phyloP scores from a whole-genome alignment of 768 basidiomycete genomes.

The Macrolepiota albuminosa region DNA sequence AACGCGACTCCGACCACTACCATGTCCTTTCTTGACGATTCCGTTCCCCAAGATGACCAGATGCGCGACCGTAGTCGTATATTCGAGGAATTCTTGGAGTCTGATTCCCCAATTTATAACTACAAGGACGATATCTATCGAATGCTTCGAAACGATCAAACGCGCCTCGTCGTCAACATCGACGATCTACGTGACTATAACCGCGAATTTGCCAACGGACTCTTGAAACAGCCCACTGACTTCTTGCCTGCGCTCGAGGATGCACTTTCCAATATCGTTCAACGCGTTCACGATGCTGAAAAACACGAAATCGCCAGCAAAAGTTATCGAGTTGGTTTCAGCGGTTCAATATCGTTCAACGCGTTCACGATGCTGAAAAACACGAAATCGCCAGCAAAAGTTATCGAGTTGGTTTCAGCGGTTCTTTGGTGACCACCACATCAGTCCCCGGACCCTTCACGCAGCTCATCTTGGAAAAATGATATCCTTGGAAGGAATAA shows the following conservation, averaged over 20 bases:
- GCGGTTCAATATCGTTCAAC: constrained; percentile 82
- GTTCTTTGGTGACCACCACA: constrained; percentile 97
- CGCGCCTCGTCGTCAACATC: constrained; percentile 90
- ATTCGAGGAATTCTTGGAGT: constrained; percentile 80
- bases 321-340: constrained; percentile 83
- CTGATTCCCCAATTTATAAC: constrained; percentile 63
- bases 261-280: constrained; percentile 70
- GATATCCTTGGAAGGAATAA: constrained; percentile 97
- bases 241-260: constrained; percentile 88
- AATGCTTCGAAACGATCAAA: constrained; percentile 78
- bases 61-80: constrained; percentile 71
- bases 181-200: constrained; percentile 94
- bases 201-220: constrained; percentile 81
- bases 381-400: constrained; percentile 76
- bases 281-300: constrained; percentile 67
- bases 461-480: constrained; percentile 90
- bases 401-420: constrained; percentile 88
- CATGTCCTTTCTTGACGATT: constrained; percentile 51
- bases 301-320: constrained; percentile 82
- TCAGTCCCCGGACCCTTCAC: constrained; percentile 88
- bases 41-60: constrained; percentile 62
- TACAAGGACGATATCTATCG: constrained; percentile 82
- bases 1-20: constrained; percentile 7
- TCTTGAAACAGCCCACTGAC: constrained; percentile 84
- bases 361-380: constrained; percentile 72